phyloP scores from a whole-genome alignment of 805 yeast genomes.

The Wickerhamiella brachini region DNA sequence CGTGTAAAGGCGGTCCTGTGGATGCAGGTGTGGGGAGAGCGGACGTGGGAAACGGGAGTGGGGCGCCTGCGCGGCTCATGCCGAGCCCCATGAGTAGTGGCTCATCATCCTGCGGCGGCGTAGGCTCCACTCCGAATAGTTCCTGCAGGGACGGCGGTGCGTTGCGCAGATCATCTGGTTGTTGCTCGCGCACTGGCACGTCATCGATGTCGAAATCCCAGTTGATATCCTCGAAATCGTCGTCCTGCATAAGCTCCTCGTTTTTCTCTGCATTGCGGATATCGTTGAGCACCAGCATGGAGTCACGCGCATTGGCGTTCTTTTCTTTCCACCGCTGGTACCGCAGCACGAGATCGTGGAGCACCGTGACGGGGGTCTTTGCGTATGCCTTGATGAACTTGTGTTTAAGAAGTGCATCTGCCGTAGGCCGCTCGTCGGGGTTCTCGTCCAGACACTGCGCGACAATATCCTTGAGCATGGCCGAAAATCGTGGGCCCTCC shows the following conservation, averaged over 20 bases:
- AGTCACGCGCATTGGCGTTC: slow-evolving; percentile 33
- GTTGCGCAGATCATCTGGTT: slow-evolving; percentile 23
- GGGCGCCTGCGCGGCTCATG: neutral
- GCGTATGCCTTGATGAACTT: slow-evolving; percentile 56
- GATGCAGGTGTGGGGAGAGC: neutral
- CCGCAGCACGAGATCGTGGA: slow-evolving; percentile 59
- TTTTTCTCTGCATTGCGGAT: slow-evolving; percentile 11
- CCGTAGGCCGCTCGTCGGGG: slow-evolving; percentile 74
- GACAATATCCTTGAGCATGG: slow-evolving; percentile 67
- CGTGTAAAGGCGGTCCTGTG: neutral
- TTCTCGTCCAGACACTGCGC: slow-evolving; percentile 90
- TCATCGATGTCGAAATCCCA: slow-evolving; percentile 21
- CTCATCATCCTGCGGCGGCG: neutral
- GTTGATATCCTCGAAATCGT: slow-evolving; percentile 15
- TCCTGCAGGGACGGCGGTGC: slow-evolving; percentile 64
- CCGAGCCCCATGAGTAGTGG: neutral
- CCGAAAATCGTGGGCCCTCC: slow-evolving; percentile 76
- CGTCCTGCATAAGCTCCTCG: slow-evolving; percentile 34
- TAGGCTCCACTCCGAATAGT: slow-evolving; percentile 42
- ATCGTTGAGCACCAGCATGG: slow-evolving; percentile 21
- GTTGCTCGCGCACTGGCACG: neutral
- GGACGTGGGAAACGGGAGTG: neutral
- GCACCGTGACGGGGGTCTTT: slow-evolving; percentile 40
- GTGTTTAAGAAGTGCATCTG: slow-evolving; percentile 69
- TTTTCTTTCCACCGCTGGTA: slow-evolving; percentile 43